Percentiles rank a stretch among this genome's conserved stretches.
phyloP scores from a whole-genome alignment of 163 green algal genomes.

The Picocystis sp. region DNA sequence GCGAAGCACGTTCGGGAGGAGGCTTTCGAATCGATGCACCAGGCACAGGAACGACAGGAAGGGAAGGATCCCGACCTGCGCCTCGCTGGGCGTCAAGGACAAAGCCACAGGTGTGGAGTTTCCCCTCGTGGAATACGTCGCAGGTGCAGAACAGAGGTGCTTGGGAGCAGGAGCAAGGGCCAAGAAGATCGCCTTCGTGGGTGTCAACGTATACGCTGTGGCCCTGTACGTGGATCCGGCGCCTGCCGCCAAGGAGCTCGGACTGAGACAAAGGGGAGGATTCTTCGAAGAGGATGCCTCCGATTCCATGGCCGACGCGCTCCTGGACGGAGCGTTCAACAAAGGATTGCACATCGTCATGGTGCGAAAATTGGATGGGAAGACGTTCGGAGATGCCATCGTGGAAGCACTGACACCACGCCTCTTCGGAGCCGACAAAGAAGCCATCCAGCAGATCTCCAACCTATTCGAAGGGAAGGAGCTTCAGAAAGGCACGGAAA shows the following conservation, averaged over 20 bases:
- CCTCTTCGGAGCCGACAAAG: no score
- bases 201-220: conserved; percentile 62
- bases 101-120: conserved; percentile 32
- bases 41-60: no score
- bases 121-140: conserved; percentile 38
- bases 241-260: conserved; percentile 53
- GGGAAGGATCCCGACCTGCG: no score
- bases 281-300: conserved; percentile 40
- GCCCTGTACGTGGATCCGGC: conserved; percentile 60
- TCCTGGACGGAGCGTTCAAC: conserved; percentile 63
- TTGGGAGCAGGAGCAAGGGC: conserved; percentile 38
- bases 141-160: conserved; percentile 39
- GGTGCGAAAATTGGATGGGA: no score
- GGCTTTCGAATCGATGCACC: no score
- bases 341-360: conserved; percentile 35
- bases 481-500: no score
- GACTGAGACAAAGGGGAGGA: conserved; percentile 42
- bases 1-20: no score
- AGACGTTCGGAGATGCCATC: no score
- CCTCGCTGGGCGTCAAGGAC: conserved; percentile 20
- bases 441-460: no score
- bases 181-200: conserved; percentile 43
- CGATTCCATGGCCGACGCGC: conserved; percentile 43
- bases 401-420: no score
- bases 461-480: no score